phyloP scores from a whole-genome alignment of 2,329 filamentous ascomycete genomes.

The Plectosphaerella plurivora region DNA sequence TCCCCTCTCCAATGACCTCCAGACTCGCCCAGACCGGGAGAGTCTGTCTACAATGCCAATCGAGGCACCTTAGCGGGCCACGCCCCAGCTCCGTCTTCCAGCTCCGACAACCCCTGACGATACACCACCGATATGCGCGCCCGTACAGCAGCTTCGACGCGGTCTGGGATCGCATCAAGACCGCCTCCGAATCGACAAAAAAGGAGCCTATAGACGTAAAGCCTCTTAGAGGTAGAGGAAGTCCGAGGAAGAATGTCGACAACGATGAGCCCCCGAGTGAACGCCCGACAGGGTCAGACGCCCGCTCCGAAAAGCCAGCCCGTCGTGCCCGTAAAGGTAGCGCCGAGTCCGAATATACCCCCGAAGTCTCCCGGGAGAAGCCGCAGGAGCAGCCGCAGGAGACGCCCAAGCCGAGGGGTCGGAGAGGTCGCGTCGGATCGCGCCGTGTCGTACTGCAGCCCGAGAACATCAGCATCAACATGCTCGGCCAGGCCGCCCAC shows the following conservation, averaged over 20 bases:
- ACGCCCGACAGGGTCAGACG: background rate
- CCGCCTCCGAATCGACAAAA: background rate
- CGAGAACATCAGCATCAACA: constrained; percentile 20
- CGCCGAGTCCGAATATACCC: background rate
- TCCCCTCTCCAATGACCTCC: constrained; percentile 26
- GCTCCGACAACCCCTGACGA: background rate
- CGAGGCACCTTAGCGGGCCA: constrained; percentile 16
- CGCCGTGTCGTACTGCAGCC: constrained; percentile 5
- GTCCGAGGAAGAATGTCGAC: background rate
- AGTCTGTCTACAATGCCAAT: constrained; percentile 28
- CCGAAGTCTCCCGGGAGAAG: background rate
- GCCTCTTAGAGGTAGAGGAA: no score
- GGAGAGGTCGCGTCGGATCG: background rate
- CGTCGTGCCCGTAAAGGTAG: background rate
- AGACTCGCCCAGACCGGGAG: constrained; percentile 25
- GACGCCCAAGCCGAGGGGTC: background rate
- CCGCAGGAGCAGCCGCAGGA: background rate
- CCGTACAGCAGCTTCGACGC: constrained; percentile 7
- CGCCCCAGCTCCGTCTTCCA: constrained; percentile 3
- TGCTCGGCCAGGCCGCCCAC: constrained; percentile 34
- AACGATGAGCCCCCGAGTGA: background rate
- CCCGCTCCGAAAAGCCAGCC: background rate
- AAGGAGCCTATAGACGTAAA: background rate
- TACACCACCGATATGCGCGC: background rate
- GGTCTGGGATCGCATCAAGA: constrained; percentile 7